Conservation (phyloP, 2,329 filamentous ascomycete species). For the Nothophoma quercina region DNA sequence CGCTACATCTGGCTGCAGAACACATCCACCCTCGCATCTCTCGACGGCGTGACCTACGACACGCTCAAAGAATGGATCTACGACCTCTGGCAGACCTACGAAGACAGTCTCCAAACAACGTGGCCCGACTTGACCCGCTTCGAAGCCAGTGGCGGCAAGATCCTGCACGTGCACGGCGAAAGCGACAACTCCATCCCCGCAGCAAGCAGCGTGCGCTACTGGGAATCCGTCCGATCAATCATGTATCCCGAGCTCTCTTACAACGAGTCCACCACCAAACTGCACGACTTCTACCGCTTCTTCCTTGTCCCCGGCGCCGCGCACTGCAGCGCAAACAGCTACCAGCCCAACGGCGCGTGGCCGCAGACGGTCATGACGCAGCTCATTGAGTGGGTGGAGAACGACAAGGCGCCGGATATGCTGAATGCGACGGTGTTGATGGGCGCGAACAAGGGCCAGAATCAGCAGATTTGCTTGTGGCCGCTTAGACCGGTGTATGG, state of each 20-base stretch:
- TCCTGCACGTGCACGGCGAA: slow-evolving; percentile 67
- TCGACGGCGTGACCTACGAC: slow-evolving; percentile 60
- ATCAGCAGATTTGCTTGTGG: slow-evolving; percentile 53
- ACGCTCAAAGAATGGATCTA: slow-evolving; percentile 63
- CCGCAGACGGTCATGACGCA: slow-evolving; percentile 51
- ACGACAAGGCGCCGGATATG: slow-evolving; percentile 53
- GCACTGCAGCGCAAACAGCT: slow-evolving; percentile 53
- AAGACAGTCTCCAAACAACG: slow-evolving; percentile 62
- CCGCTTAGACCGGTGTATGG: slow-evolving; percentile 53
- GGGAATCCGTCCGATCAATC: slow-evolving; percentile 59
- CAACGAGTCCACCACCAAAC: slow-evolving; percentile 50
- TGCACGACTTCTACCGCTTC: slow-evolving; percentile 63
- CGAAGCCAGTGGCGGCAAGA: slow-evolving; percentile 60
- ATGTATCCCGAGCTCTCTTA: slow-evolving; percentile 56
- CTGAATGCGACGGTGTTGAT: slow-evolving; percentile 52
- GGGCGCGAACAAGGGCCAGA: slow-evolving; percentile 43
- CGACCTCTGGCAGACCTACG: slow-evolving; percentile 57
- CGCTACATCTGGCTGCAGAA: slow-evolving; percentile 51
- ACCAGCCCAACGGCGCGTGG: slow-evolving; percentile 44
- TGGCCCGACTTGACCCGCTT: slow-evolving; percentile 62
- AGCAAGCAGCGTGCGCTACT: slow-evolving; percentile 63
- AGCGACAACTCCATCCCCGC: slow-evolving; percentile 62
- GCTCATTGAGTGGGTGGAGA: slow-evolving; percentile 61
- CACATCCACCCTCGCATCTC: slow-evolving; percentile 17
- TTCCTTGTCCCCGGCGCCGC: slow-evolving; percentile 63